Conservation (phyloP, 2,329 filamentous ascomycete genomes). For the Chaetothyriales sp. region DNA sequence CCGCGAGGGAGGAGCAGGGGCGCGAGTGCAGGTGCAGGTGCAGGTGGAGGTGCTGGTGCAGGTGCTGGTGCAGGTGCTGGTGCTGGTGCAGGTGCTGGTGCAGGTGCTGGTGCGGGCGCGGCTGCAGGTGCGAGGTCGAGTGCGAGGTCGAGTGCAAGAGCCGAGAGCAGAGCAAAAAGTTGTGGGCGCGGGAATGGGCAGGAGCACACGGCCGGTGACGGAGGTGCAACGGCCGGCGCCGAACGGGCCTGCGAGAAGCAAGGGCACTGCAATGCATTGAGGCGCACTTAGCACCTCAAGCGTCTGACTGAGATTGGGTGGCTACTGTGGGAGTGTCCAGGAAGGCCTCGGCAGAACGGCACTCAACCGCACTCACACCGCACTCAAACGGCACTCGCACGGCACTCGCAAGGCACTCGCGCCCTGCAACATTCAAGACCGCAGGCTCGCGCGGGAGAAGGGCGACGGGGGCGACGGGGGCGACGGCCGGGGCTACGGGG, state of each 20-base stretch:
- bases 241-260: too few species aligned
- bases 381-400: too few species aligned
- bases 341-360: too few species aligned
- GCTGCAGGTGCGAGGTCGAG: background rate
- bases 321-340: too few species aligned
- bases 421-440: background rate
- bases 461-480: background rate
- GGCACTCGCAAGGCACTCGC: too few species aligned
- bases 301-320: background rate
- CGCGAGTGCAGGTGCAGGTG: too few species aligned
- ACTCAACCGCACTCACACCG: too few species aligned
- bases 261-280: background rate
- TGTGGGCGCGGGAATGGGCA: background rate
- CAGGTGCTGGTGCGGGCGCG: background rate
- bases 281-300: background rate
- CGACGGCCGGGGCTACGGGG: too few species aligned
- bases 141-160: background rate
- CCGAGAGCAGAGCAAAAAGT: background rate
- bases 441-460: background rate
- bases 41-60: background rate
- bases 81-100: background rate
- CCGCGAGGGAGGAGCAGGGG: too few species aligned
- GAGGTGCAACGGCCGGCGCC: background rate
- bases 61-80: background rate
- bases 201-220: background rate